phyloP scores from a whole-genome alignment of 495 filamentous ascomycete species.

The Xylaria curta region DNA sequence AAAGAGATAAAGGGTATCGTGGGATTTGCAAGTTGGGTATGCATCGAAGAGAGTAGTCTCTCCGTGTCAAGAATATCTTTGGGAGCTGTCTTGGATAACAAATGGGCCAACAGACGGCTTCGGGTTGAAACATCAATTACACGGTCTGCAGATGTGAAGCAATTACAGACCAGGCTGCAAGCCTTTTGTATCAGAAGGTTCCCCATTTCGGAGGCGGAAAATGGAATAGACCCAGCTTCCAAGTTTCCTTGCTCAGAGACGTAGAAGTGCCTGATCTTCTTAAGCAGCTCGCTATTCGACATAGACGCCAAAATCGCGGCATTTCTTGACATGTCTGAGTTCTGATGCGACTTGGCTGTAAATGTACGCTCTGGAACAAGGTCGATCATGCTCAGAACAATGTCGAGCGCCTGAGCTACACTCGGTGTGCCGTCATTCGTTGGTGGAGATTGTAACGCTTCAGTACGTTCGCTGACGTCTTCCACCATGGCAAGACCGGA shows the following conservation, averaged over 20 bases:
- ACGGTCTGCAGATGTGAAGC: conserved; percentile 45
- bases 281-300: conserved; percentile 60
- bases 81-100: conserved; percentile 63
- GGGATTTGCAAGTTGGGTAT: conserved; percentile 45
- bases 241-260: conserved; percentile 61
- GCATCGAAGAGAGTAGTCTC: conserved; percentile 63
- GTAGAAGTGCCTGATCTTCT: conserved; percentile 71
- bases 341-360: conserved; percentile 42
- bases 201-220: conserved; percentile 60
- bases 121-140: conserved; percentile 49
- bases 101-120: conserved; percentile 60
- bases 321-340: conserved; percentile 39
- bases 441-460: conserved; percentile 20
- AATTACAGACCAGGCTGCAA: conserved; percentile 58
- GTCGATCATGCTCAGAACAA: conserved; percentile 63
- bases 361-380: conserved; percentile 77
- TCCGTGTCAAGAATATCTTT: conserved; percentile 59
- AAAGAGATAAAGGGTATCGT: conserved; percentile 56
- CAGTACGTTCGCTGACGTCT: conserved; percentile 45
- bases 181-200: conserved; percentile 69
- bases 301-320: conserved; percentile 35
- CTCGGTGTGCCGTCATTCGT: conserved; percentile 26
- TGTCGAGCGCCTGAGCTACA: conserved; percentile 53
- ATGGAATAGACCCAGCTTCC: conserved; percentile 60
- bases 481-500: conserved; percentile 69